phyloP scores from a whole-genome alignment of 1,284 basidiomycete species.

The Malassezia vespertilionis region DNA sequence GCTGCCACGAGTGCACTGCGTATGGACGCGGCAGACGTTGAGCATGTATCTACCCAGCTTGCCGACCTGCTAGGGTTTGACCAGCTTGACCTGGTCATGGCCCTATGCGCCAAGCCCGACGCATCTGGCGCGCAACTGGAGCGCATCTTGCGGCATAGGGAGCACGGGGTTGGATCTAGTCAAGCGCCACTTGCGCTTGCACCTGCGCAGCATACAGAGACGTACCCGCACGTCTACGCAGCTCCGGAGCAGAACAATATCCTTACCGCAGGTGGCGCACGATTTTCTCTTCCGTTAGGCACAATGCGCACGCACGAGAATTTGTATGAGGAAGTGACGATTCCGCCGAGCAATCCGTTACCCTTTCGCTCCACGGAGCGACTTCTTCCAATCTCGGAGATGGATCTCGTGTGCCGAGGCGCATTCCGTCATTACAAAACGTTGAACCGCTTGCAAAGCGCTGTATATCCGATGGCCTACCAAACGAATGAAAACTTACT shows the following conservation, averaged over 20 bases:
- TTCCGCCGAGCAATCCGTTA: slow-evolving; percentile 72
- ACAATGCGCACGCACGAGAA: slow-evolving; percentile 58
- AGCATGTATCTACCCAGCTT: slow-evolving; percentile 67
- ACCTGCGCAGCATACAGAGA: slow-evolving; percentile 59
- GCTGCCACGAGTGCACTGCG: not conserved
- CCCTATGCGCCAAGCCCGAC: slow-evolving; percentile 37
- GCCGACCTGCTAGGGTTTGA: slow-evolving; percentile 78
- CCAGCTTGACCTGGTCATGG: slow-evolving; percentile 56
- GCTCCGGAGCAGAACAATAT: slow-evolving; percentile 60
- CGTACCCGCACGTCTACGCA: slow-evolving; percentile 80
- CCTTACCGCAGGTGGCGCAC: slow-evolving; percentile 61
- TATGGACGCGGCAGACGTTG: slow-evolving; percentile 33
- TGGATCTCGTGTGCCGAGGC: slow-evolving; percentile 68
- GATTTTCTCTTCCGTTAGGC: slow-evolving; percentile 72
- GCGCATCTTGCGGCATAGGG: slow-evolving; percentile 54
- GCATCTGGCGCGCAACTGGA: slow-evolving; percentile 15
- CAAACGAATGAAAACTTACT: slow-evolving; percentile 91
- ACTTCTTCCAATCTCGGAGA: slow-evolving; percentile 61
- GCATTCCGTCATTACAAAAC: slow-evolving; percentile 80
- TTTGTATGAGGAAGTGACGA: slow-evolving; percentile 62
- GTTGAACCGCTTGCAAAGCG: slow-evolving; percentile 89
- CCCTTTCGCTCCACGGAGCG: slow-evolving; percentile 66
- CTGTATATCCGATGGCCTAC: slow-evolving; percentile 87
- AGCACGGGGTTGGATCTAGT: slow-evolving; percentile 53
- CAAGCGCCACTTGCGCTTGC: slow-evolving; percentile 56